These are phyloP conservation scores for Aspergillus neoniger DNA, from an alignment of 2,329 filamentous ascomycete genomes.

Conservation along the genomic window DNA sequence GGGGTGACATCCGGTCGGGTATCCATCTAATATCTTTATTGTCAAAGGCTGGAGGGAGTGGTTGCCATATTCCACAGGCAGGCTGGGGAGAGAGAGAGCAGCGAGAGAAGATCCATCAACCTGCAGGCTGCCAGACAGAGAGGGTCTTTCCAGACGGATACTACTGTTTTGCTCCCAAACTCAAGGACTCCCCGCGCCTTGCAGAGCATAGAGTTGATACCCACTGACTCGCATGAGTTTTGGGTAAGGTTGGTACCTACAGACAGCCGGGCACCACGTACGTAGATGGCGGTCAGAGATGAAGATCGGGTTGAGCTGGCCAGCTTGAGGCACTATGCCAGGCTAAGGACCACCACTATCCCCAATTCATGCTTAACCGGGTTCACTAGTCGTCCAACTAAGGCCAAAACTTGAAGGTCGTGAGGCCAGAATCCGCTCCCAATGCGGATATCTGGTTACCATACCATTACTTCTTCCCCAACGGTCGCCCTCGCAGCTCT, in stretches of 20 bases:
- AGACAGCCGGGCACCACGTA: background rate
- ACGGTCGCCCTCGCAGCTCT: conserved; percentile 12
- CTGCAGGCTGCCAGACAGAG: background rate
- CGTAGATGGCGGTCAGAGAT: conserved; percentile 19
- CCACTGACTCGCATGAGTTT: background rate
- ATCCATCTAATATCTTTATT: background rate
- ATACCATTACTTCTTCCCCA: conserved; percentile 20
- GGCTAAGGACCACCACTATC: conserved; percentile 4
- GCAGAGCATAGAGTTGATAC: background rate
- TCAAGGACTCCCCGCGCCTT: background rate
- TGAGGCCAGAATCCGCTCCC: background rate
- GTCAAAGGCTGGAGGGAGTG: background rate
- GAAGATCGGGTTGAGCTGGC: conserved; percentile 14
- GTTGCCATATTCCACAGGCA: background rate
- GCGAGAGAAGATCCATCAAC: background rate
- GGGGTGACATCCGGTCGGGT: conserved; percentile 2
- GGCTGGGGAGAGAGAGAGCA: background rate
- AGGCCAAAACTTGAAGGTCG: background rate
- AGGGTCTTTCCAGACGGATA: too few species aligned
- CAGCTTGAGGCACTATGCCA: background rate
- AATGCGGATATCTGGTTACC: conserved; percentile 11
- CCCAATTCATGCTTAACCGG: conserved; percentile 3
- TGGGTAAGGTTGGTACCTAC: conserved; percentile 1
- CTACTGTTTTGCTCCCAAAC: too few species aligned
- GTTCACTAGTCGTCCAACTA: background rate